Evolutionary conservation across 768 basidiomycete species (phyloP), one percentile per base, ranked within the genome.

Genomic region (Leccinum disarticulatum): DNA sequence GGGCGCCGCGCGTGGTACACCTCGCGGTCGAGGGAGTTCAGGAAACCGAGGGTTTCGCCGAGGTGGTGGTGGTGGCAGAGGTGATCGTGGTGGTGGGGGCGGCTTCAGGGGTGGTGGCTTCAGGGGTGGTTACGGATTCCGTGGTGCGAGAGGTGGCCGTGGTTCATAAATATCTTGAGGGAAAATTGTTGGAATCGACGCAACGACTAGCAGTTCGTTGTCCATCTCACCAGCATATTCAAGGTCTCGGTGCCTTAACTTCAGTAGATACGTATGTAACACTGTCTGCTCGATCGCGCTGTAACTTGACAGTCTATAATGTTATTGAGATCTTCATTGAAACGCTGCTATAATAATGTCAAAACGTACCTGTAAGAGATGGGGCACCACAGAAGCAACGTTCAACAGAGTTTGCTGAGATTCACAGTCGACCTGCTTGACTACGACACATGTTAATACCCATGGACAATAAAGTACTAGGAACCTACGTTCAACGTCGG

Each of bases 221-320:
- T 41, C 55, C 7, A 19, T 6, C 22, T 48, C 27, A 35, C 22
- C 10, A 9, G n/a, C 19, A 52, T 10, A 41, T 33, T 80, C 69
- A 85, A 36, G 75, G 69, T 62, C 80, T 83, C 61, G 85, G 60
- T 7, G 77, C 72, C 60, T 83, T 86, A 31, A 85, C 74, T 60
- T 87, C 83, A 36, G 69, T 71, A 6, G 77, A 75, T 6, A 81
- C 81, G 9, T 66, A 66, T 64, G 77, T 79, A 3, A 83, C 73
- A 56, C 79, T 74, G 55, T 77, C 72, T 17, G 80, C 76, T 41
- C 87, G 82, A 69, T 81, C 80, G 56, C 77, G 73, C 63, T 88
- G 86, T 51, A 72, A 72, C 17, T 76, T 72, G 33, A 83, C 74
- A 10, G 71, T 75, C 86, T 87, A 49, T 41, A 60, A 30, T 14